A percentile compares a stretch with the other conserved stretches of the same genome.
Conservation (phyloP, 805 yeast species). For the Kazachstania martiniae region DNA sequence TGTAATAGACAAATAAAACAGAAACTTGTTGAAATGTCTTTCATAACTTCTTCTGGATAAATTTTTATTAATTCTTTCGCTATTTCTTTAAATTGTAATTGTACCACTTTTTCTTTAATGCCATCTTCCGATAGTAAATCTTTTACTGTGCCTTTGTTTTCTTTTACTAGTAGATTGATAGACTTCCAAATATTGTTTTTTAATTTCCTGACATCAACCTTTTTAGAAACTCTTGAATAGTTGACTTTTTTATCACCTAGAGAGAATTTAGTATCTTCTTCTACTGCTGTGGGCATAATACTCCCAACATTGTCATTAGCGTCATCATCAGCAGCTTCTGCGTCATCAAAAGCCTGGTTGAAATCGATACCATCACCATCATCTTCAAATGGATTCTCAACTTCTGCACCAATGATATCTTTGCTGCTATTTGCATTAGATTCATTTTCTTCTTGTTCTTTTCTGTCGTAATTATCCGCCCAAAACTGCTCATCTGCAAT, state of each 20-base stretch:
- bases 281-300: conserved; percentile 5
- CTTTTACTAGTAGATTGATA: conserved; percentile 22
- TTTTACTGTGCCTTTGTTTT: conserved; percentile 10
- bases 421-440: too few relatives aligned
- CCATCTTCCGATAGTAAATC: conserved; percentile 21
- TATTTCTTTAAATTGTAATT: conserved; percentile 34
- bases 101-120: conserved; percentile 2
- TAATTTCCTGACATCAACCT: conserved; percentile 61
- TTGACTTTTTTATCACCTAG: conserved; percentile 30
- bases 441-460: conserved; percentile 29
- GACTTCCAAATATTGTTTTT: conserved; percentile 71
- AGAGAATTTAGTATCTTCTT: conserved; percentile 14
- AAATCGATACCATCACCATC: conserved; percentile 26
- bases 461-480: conserved; percentile 49
- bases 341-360: conserved; percentile 28
- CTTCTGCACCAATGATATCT: conserved; percentile 18
- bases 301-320: conserved; percentile 18
- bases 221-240: conserved; percentile 64
- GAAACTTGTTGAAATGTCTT: conserved; percentile 73
- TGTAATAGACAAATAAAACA: conserved; percentile 77
- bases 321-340: conserved; percentile 14
- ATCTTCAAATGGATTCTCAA: conserved; percentile 31
- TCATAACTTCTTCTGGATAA: conserved; percentile 46
- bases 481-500: conserved; percentile 59
- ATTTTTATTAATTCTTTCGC: conserved; percentile 38